Percentiles rank a stretch among this genome's conserved stretches.
Conservation (phyloP, 2,329 filamentous ascomycete genomes). For the Penicillium sp. region DNA sequence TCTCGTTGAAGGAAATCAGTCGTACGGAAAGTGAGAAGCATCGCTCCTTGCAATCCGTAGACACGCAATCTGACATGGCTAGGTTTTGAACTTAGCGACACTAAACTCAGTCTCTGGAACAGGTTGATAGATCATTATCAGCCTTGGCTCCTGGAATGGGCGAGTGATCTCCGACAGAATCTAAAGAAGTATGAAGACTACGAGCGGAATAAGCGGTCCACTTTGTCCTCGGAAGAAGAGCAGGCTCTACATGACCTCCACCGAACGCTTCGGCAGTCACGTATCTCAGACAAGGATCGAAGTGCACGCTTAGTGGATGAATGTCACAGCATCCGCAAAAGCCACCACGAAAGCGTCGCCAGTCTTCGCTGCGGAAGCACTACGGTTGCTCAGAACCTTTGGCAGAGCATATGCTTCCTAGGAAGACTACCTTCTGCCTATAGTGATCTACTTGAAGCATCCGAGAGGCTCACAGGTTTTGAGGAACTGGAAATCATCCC, state of each 20-base stretch:
- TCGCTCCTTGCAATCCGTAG: background rate
- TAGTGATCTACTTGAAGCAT: background rate
- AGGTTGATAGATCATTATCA: background rate
- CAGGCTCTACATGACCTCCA: background rate
- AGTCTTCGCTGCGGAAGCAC: background rate
- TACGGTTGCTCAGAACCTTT: background rate
- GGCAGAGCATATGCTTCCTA: background rate
- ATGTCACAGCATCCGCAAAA: background rate
- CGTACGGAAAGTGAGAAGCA: background rate
- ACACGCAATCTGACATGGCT: background rate
- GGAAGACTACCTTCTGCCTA: background rate
- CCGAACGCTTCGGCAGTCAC: background rate
- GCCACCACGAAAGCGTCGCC: background rate
- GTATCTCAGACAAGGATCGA: background rate
- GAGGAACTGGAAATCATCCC: background rate
- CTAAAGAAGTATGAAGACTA: background rate
- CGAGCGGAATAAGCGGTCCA: background rate
- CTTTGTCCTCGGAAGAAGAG: background rate
- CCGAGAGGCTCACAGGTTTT: background rate
- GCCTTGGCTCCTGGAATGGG: background rate
- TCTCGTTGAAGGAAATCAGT: background rate
- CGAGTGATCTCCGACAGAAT: background rate
- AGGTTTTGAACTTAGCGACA: background rate
- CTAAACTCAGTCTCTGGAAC: background rate
- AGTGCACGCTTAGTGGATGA: background rate